A percentile compares a stretch with the other conserved stretches of the same genome.
Evolutionary conservation across 768 basidiomycete genomes (phyloP).

Genomic region (Leccinum barrowsii): DNA sequence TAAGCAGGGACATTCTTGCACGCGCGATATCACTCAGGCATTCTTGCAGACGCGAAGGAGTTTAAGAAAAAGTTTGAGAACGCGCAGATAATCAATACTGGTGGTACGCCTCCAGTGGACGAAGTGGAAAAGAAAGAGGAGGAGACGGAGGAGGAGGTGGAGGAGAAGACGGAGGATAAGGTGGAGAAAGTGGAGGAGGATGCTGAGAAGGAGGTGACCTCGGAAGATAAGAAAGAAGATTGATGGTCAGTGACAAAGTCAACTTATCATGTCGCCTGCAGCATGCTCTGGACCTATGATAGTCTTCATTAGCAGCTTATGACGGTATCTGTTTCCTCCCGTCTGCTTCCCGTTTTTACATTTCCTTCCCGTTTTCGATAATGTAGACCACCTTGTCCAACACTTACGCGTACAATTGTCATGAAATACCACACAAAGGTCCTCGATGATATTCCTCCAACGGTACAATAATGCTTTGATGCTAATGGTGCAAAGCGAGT

Average conservation of each 20-base stretch:
- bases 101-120: slow-evolving; percentile 25
- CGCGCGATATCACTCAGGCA: slow-evolving; percentile 27
- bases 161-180: slow-evolving; percentile 23
- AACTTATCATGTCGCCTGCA: slow-evolving; percentile 3
- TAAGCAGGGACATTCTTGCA: slow-evolving; percentile 40
- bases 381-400: slow-evolving; percentile 29
- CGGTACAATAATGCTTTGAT: background rate
- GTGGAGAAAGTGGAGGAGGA: slow-evolving; percentile 27
- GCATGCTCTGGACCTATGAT: background rate
- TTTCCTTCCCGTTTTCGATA: slow-evolving; percentile 15
- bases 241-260: slow-evolving; percentile 14
- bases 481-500: background rate
- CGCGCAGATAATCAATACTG: slow-evolving; percentile 67
- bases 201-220: slow-evolving; percentile 28
- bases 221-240: slow-evolving; percentile 34
- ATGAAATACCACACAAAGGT: slow-evolving; percentile 25
- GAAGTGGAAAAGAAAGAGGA: slow-evolving; percentile 23
- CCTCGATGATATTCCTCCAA: background rate
- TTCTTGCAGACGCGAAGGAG: slow-evolving; percentile 59
- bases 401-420: slow-evolving; percentile 27
- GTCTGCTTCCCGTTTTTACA: slow-evolving; percentile 9
- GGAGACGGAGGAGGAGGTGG: slow-evolving; percentile 29
- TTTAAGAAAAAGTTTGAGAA: slow-evolving; percentile 91
- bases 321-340: slow-evolving; percentile 2
- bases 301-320: slow-evolving; percentile 9